A percentile compares a stretch with the other conserved stretches of the same genome.
Evolutionary conservation across 2,329 filamentous ascomycete genomes (phyloP).

Genomic region (Colletotrichum liaoningense): DNA sequence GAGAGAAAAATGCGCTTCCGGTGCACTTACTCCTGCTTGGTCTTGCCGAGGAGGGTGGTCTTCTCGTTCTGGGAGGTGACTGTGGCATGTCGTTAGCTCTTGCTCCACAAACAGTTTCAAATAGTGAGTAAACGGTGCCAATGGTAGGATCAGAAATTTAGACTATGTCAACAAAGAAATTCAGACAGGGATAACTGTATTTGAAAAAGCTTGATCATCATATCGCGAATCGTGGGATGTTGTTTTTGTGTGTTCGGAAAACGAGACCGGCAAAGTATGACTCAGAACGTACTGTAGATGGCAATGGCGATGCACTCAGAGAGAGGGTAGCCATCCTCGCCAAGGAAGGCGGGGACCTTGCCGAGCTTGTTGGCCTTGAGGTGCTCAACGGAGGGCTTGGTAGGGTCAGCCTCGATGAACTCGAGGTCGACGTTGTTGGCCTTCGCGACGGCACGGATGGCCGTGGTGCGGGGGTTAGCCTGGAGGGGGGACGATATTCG

Average conservation of each 20-base stretch:
- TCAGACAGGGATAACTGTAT: constrained; percentile 99
- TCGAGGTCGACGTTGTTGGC: constrained; percentile 95
- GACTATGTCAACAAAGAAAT: constrained; percentile 82
- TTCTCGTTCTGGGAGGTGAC: constrained; percentile 99
- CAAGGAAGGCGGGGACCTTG: constrained; percentile 94
- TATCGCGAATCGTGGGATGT: constrained; percentile 43
- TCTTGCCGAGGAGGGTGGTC: constrained; percentile 99
- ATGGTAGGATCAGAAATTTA: constrained; percentile 79
- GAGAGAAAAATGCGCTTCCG: not conserved
- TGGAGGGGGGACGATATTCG: constrained; percentile 52
- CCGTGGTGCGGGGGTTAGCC: constrained; percentile 90
- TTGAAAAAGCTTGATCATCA: constrained; percentile 81
- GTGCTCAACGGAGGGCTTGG: constrained; percentile 80
- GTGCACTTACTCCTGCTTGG: constrained; percentile 92
- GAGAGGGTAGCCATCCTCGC: constrained; percentile 89
- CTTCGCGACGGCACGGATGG: constrained; percentile 94
- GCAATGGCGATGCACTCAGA: constrained; percentile 94
- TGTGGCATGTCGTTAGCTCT: constrained; percentile 56
- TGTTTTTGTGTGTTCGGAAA: constrained; percentile 29
- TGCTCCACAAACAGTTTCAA: not conserved
- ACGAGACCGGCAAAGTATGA: constrained; percentile 27
- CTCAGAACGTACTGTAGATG: constrained; percentile 86
- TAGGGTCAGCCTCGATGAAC: constrained; percentile 77
- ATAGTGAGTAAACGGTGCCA: constrained; percentile 41
- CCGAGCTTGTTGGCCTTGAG: constrained; percentile 86